Evolutionary conservation across 768 basidiomycete genomes (phyloP), one percentile per base, ranked within the genome.

Genomic region (Gautieria morchelliformis): DNA sequence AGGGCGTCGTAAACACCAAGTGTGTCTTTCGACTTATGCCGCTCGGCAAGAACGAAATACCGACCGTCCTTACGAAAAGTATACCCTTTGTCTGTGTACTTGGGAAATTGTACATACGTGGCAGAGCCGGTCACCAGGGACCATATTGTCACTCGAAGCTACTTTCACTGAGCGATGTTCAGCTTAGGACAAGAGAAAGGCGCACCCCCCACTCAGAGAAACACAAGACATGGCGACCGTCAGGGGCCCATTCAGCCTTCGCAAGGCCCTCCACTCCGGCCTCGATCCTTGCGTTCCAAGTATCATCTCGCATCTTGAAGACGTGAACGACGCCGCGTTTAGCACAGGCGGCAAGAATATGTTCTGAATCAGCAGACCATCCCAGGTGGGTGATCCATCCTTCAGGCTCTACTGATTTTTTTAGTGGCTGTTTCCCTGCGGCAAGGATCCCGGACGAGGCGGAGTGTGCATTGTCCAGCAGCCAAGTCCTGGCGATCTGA

Each of bases 121-220:
- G 87, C 84, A 5, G 73, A 69, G 22, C 87, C 88, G 1, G 82
- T 85, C 2, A 81, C 71, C 24, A 95, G 72, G 12, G 89, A 92
- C 87, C 93, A 93, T 45, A 94, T 74, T 1, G 90, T 88, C 11
- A 95, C 80, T 53, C 92, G 79, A 45, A 95, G 78, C 93, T 96
- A 64, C 2, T 40, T 32, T 2, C 10, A 44, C 63, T 52, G 19
- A 8, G 15, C 58, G 24, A 17, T 41, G 27, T 42, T 59, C 41
- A 60, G 51, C 53, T 37, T 37, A 37, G 35, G 53, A 17, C 11
- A 55, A 37, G 37, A 46, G 39, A 39, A 52, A 33, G 27, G 56
- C 93, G 75, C 72, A 94, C 93, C 63, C 88, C 90, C 87, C 90
- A 90, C 63, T 93, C 89, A 4, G 91, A 93, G 70, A 93, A 97